These are phyloP conservation scores for Trypanosoma conorhini DNA, from an alignment of 208 protist genomes.

Conservation along the genomic window DNA sequence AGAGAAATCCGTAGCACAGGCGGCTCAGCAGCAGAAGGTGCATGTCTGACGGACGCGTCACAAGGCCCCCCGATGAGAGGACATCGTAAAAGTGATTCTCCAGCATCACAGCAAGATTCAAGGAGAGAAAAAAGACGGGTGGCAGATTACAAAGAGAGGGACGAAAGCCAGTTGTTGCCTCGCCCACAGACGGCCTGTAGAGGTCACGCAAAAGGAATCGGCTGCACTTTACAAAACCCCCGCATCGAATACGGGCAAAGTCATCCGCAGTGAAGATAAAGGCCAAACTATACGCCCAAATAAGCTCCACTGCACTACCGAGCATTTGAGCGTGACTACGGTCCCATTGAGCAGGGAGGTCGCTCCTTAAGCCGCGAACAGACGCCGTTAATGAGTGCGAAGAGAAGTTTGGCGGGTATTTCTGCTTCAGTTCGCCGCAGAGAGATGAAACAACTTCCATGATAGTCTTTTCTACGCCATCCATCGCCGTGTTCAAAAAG, in stretches of 20 bases:
- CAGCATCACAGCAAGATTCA: constrained; percentile 4
- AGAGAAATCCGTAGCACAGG: constrained; percentile 17
- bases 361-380: not conserved
- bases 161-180: not conserved
- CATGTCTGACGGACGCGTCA: not conserved
- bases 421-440: constrained; percentile 6
- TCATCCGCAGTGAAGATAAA: constrained; percentile 11
- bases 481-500: not conserved
- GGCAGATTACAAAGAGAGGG: constrained; percentile 9
- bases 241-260: constrained; percentile 1
- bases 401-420: not conserved
- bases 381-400: not conserved
- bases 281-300: constrained; percentile 29
- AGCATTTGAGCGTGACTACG: constrained; percentile 1
- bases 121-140: constrained; percentile 30
- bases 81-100: constrained; percentile 17
- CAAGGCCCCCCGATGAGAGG: not conserved
- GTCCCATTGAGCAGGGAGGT: not conserved
- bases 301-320: constrained; percentile 10
- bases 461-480: not conserved
- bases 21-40: constrained; percentile 13
- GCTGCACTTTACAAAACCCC: not conserved
- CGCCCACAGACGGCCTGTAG: not conserved
- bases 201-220: constrained; percentile 2
- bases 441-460: constrained; percentile 14